A percentile compares a stretch with the other conserved stretches of the same genome.
phyloP scores from a whole-genome alignment of 768 basidiomycete genomes.

The Amanita pseudoporphyria region DNA sequence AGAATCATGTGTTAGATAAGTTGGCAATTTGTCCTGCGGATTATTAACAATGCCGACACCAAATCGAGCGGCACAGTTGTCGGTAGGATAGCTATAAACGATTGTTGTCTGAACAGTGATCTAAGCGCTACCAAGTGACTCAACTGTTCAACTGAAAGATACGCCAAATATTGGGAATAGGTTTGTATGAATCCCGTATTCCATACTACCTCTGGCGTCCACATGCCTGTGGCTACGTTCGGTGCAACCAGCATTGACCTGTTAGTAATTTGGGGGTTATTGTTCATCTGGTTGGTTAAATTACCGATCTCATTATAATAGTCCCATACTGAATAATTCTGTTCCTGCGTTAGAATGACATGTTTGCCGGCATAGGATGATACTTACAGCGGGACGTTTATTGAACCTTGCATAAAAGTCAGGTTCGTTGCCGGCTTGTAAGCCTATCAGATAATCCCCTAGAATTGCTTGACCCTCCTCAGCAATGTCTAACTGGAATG shows the following conservation, averaged over 20 bases:
- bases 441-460: slow-evolving; percentile 54
- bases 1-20: slow-evolving; percentile 56
- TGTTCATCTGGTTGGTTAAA: slow-evolving; percentile 34
- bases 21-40: slow-evolving; percentile 40
- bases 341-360: no score
- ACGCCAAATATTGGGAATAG: slow-evolving; percentile 29
- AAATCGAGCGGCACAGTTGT: slow-evolving; percentile 52
- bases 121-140: slow-evolving; percentile 12
- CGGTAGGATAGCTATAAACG: slow-evolving; percentile 41
- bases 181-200: slow-evolving; percentile 41
- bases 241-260: slow-evolving; percentile 50
- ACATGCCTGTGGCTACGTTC: slow-evolving; percentile 36
- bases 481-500: slow-evolving; percentile 47
- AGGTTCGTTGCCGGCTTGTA: slow-evolving; percentile 68
- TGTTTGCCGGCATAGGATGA: not conserved
- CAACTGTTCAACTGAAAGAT: slow-evolving; percentile 51
- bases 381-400: slow-evolving; percentile 24
- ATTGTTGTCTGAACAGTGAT: not conserved
- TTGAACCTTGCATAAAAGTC: slow-evolving; percentile 38
- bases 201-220: slow-evolving; percentile 45
- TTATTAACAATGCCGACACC: slow-evolving; percentile 29
- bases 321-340: slow-evolving; percentile 15
- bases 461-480: slow-evolving; percentile 57
- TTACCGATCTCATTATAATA: slow-evolving; percentile 47
- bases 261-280: slow-evolving; percentile 24